These are phyloP conservation scores for Amyloporia xantha DNA, from an alignment of 768 basidiomycete genomes.

Conservation along the genomic window DNA sequence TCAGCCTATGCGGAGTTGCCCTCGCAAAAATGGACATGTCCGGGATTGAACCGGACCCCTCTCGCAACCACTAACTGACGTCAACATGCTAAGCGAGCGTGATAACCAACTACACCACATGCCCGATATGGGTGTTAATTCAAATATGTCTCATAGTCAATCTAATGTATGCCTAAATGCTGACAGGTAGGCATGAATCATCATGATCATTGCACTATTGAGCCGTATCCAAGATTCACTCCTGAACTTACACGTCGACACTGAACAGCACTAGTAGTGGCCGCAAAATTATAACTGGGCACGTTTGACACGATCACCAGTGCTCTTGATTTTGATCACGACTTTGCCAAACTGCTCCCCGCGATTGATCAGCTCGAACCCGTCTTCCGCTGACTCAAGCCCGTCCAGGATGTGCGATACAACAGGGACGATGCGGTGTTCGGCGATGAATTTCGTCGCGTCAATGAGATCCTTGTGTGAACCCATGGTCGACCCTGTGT, in stretches of 20 bases:
- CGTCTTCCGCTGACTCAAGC: constrained; percentile 55
- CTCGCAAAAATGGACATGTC: constrained; percentile 2
- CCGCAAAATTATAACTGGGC: too few relatives aligned
- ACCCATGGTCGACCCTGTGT: constrained; percentile 76
- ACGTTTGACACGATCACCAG: neutral
- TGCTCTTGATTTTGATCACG: constrained; percentile 40
- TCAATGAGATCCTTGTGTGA: constrained; percentile 66
- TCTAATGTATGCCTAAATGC: too few relatives aligned
- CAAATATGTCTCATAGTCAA: neutral
- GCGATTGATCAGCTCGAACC: constrained; percentile 58
- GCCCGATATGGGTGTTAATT: too few relatives aligned
- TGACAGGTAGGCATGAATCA: too few relatives aligned
- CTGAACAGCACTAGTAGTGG: too few relatives aligned
- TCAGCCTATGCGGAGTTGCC: too few relatives aligned
- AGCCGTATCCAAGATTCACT: too few relatives aligned
- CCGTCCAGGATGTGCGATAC: constrained; percentile 68
- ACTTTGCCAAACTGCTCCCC: constrained; percentile 79
- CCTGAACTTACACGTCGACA: too few relatives aligned
- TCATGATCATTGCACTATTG: too few relatives aligned
- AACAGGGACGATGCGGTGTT: constrained; percentile 63
- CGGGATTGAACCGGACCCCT: constrained; percentile 6
- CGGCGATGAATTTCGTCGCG: constrained; percentile 61
- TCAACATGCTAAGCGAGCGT: constrained; percentile 6
- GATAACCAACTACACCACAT: constrained; percentile 10
- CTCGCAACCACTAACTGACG: neutral